A percentile compares a stretch with the other conserved stretches of the same genome.
These are phyloP conservation scores for Chimonanthus praecox DNA, from an alignment of 164 flowering plant species.

Conservation along the genomic window DNA sequence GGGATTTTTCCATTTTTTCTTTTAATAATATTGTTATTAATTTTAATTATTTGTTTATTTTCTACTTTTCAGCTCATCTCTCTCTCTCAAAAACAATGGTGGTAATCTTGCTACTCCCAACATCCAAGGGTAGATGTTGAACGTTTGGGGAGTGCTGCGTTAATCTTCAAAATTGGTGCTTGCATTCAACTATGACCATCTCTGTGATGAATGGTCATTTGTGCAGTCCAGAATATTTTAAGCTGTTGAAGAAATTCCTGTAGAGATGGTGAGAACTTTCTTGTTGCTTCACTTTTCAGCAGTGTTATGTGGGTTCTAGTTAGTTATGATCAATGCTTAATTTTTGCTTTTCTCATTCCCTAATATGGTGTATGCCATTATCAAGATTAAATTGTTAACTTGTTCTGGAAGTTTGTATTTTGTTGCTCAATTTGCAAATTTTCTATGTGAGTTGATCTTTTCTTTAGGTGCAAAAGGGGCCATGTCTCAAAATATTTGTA, in stretches of 20 bases:
- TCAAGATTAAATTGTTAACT: not conserved
- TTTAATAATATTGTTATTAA: not conserved
- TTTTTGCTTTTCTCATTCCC: not conserved
- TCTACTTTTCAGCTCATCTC: slow-evolving; percentile 49
- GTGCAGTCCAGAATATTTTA: not conserved
- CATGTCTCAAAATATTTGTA: no score
- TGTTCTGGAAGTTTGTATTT: not conserved
- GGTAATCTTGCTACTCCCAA: not conserved
- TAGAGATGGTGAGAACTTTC: not conserved
- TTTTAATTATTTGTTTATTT: not conserved
- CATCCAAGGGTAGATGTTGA: not conserved
- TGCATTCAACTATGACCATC: not conserved
- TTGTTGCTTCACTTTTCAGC: not conserved
- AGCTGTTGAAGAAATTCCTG: not conserved
- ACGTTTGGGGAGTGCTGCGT: no score
- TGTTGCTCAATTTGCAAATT: not conserved
- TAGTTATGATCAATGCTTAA: not conserved
- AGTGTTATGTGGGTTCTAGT: not conserved
- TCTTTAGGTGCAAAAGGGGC: no score
- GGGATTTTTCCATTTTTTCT: not conserved
- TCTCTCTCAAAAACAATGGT: slow-evolving; percentile 50
- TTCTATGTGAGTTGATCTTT: no score
- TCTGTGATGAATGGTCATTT: not conserved
- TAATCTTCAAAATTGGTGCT: no score
- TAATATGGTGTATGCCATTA: not conserved